Base-by-base conservation (phyloP, 345 rosid genomes). In the Salix viminalis region DNA sequence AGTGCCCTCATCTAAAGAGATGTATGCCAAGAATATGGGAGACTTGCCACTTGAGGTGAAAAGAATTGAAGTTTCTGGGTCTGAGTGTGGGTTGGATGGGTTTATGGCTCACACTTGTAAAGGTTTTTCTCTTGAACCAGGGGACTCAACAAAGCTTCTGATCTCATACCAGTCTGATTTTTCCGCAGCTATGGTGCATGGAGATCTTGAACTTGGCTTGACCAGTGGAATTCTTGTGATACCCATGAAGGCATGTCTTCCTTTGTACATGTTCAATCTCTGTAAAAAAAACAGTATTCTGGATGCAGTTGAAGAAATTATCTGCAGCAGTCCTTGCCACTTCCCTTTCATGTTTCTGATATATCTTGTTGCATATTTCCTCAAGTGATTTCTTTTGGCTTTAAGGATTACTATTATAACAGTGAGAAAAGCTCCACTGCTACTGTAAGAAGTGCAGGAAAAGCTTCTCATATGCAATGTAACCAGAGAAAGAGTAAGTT, bases 181-280 rank as follows among this genome's bases (percentile, higher is more conserved):
- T 84, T 84, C 87, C 13, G 83, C 87, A 41, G 79, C 86, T n/a
- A 69, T 82, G 75, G 85, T 87, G 36, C 83, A 78, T 37, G 76
- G 82, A 73, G 89, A 90, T 84, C 92, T 89, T 73, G 88, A 87
- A 66, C 79, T 88, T 83, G 84, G 86, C 64, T 88, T 89, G 80
- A 82, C 83, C 44, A 79, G 87, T 73, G 97, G 92, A 66, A 84
- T 89, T 77, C 76, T 88, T 73, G 83, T 87, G 71, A 81, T 93
- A 71, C 97, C 94, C 21, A 83, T 91, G 89, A 90, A 84, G 84
- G 93, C 97, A 24, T 90, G 81, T 65, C 74, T 92, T 32, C 90
- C 96, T 34, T 75, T 86, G 66, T 65, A 82, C 75, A 83, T 88
- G 85, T 84, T 89, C 60, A 85, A 85, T 75, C 79, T 86, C 32